These are phyloP conservation scores for Tolypocladium tropicale DNA, from an alignment of 2,329 filamentous ascomycete species.

Conservation along the genomic window DNA sequence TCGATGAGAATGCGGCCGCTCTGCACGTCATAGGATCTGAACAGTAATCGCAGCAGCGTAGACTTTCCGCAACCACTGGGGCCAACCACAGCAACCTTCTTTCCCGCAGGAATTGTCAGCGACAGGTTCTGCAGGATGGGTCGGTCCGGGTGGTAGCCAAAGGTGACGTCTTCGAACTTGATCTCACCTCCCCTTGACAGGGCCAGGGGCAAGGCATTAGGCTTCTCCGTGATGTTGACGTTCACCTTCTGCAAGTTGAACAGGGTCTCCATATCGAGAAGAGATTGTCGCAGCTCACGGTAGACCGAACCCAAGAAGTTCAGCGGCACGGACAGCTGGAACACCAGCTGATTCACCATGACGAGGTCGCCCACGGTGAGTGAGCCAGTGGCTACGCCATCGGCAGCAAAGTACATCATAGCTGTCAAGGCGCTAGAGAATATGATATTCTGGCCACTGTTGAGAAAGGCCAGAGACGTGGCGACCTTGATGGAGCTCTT, in stretches of 20 bases:
- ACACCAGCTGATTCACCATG: slow-evolving; percentile 98
- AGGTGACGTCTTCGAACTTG: slow-evolving; percentile 86
- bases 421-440: slow-evolving; percentile 87
- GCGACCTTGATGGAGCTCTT: slow-evolving; percentile 94
- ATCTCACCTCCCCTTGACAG: slow-evolving; percentile 78
- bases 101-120: slow-evolving; percentile 85
- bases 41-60: slow-evolving; percentile 80
- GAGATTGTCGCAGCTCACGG: slow-evolving; percentile 83
- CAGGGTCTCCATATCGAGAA: slow-evolving; percentile 96
- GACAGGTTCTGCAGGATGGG: slow-evolving; percentile 78
- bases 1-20: slow-evolving; percentile 81
- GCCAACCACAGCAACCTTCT: slow-evolving; percentile 92
- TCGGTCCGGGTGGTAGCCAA: slow-evolving; percentile 80
- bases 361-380: slow-evolving; percentile 93
- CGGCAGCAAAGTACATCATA: slow-evolving; percentile 96
- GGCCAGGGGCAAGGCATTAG: slow-evolving; percentile 61
- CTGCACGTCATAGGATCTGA: slow-evolving; percentile 89
- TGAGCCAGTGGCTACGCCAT: slow-evolving; percentile 71
- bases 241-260: slow-evolving; percentile 98
- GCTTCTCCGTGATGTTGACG: slow-evolving; percentile 68
- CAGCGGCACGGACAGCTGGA: slow-evolving; percentile 90
- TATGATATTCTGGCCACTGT: slow-evolving; percentile 93
- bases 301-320: slow-evolving; percentile 99
- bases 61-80: slow-evolving; percentile 95
- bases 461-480: slow-evolving; percentile 85